Conservation (phyloP, 2,329 filamentous ascomycete genomes). For the Apiospora kogelbergensis region DNA sequence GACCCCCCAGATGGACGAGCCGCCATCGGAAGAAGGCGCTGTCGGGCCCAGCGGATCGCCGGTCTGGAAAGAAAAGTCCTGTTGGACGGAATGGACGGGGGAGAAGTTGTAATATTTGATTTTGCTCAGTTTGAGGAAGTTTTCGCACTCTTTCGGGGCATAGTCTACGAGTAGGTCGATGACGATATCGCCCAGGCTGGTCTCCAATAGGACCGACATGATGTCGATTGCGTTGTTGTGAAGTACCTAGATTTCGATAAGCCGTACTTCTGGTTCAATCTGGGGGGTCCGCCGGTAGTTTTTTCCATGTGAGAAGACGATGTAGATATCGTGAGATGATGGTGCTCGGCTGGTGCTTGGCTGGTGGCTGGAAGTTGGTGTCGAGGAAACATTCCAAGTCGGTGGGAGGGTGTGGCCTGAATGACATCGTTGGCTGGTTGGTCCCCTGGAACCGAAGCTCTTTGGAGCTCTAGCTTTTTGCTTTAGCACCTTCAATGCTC, state of each 20-base stretch:
- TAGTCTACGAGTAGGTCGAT: slow-evolving; percentile 89
- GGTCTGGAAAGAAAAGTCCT: slow-evolving; percentile 94
- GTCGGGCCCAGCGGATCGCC: slow-evolving; percentile 90
- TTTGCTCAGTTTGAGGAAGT: slow-evolving; percentile 99
- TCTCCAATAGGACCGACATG: slow-evolving; percentile 95
- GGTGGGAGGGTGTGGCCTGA: neutral
- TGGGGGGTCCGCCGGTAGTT: neutral
- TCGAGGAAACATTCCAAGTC: neutral
- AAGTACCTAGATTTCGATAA: neutral
- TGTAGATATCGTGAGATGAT: neutral
- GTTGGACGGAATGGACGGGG: slow-evolving; percentile 87
- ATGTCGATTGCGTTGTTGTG: neutral
- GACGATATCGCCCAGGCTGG: slow-evolving; percentile 89
- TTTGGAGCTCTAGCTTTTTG: neutral
- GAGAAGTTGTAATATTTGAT: slow-evolving; percentile 99
- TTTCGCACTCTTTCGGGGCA: slow-evolving; percentile 89
- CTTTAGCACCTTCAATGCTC: too few relatives aligned
- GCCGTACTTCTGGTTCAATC: neutral
- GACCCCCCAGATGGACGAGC: slow-evolving; percentile 88
- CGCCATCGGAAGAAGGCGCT: slow-evolving; percentile 83
- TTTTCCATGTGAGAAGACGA: neutral
- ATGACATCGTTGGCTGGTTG: neutral
- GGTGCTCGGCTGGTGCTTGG: neutral
- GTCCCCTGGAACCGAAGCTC: neutral
- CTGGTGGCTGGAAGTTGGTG: neutral